Percentiles rank a stretch among this genome's conserved stretches.
Conservation (phyloP, 164 flowering plant genomes). For the Vitis rupestris region DNA sequence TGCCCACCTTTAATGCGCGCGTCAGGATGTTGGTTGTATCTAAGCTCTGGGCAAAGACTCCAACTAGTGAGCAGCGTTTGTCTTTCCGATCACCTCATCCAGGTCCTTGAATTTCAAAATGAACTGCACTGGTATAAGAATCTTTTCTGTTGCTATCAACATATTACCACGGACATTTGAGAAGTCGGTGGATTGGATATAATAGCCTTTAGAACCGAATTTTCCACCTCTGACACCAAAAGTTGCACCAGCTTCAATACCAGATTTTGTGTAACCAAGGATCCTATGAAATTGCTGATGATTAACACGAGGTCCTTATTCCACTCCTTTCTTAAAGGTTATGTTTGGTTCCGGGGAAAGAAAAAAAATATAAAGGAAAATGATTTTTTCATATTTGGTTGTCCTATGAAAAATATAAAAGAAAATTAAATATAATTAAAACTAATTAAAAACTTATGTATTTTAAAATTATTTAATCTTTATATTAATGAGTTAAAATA, state of each 20-base stretch:
- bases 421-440: no score
- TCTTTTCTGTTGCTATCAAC: conserved; percentile 67
- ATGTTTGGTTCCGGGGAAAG: no score
- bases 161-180: conserved; percentile 70
- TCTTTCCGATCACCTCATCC: conserved; percentile 45
- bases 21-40: conserved; percentile 60
- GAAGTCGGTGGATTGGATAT: conserved; percentile 57
- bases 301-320: conserved; percentile 74
- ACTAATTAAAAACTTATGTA: no score
- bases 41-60: conserved; percentile 52
- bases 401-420: no score
- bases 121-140: conserved; percentile 70
- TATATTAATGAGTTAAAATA: no score
- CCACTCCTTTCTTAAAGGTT: conserved; percentile 4
- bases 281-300: conserved; percentile 50
- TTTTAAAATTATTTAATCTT: no score
- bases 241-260: no score
- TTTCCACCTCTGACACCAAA: no score
- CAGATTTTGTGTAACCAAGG: conserved; percentile 45
- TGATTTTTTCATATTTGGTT: no score
- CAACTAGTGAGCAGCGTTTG: conserved; percentile 43
- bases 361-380: no score
- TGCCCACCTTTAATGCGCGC: conserved; percentile 53
- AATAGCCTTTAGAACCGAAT: no score
- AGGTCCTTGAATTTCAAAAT: conserved; percentile 63